Evolutionary conservation across 257 asterid genomes (phyloP).

Genomic region (Nicotiana obtusifolia): DNA sequence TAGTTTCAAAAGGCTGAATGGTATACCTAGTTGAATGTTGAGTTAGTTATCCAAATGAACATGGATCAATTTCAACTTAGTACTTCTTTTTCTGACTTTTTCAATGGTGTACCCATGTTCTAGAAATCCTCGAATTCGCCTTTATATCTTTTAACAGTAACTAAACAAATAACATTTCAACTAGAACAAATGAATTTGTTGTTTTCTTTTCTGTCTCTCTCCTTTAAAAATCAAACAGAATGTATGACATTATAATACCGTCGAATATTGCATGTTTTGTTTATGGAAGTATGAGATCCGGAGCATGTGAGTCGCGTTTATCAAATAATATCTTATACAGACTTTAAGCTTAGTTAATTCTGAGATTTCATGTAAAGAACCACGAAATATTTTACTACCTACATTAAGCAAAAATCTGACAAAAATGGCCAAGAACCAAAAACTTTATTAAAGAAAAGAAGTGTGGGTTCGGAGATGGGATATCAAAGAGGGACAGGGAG

Average conservation of each 20-base stretch:
- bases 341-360: background rate
- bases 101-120: too few relatives aligned
- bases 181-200: background rate
- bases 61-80: too few relatives aligned
- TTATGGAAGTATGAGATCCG: background rate
- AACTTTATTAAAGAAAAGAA: background rate
- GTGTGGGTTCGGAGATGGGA: background rate
- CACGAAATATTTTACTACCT: background rate
- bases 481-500: background rate
- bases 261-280: background rate
- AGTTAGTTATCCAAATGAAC: too few relatives aligned
- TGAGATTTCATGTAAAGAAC: conserved; percentile 2
- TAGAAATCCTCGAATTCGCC: too few relatives aligned
- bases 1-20: too few relatives aligned
- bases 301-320: background rate
- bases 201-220: background rate
- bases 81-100: too few relatives aligned
- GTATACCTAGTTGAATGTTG: too few relatives aligned
- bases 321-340: background rate
- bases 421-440: background rate
- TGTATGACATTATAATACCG: background rate
- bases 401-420: conserved; percentile 2
- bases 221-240: background rate
- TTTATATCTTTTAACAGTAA: too few relatives aligned
- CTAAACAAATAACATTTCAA: background rate